Percentiles rank a stretch among this genome's conserved stretches.
These are phyloP conservation scores for Polyporus arcularius DNA, from an alignment of 768 basidiomycete genomes.

Conservation along the genomic window DNA sequence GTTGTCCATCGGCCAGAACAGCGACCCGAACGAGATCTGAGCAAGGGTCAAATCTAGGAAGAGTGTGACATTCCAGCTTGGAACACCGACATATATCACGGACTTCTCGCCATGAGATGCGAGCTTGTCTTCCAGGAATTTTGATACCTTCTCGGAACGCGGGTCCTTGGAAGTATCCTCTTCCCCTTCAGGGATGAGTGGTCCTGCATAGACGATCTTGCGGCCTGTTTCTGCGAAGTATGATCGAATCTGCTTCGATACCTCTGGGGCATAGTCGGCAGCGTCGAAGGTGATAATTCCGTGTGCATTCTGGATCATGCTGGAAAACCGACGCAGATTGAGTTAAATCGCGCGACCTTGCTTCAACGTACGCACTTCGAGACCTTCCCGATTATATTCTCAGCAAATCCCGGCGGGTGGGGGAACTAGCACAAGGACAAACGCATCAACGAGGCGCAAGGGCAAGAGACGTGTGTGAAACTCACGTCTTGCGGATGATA, in stretches of 20 bases:
- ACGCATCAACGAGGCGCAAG: too few relatives aligned
- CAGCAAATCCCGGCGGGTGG: too few relatives aligned
- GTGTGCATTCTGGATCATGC: not conserved
- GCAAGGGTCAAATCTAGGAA: too few relatives aligned
- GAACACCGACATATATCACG: slow-evolving; percentile 16
- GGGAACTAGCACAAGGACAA: too few relatives aligned
- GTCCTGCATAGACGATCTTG: slow-evolving; percentile 11
- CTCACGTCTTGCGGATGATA: too few relatives aligned
- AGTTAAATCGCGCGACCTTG: too few relatives aligned
- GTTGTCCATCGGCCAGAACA: slow-evolving; percentile 18
- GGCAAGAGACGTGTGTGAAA: too few relatives aligned
- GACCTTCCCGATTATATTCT: not conserved
- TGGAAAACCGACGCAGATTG: not conserved
- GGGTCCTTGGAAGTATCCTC: not conserved
- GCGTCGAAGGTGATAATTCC: slow-evolving; percentile 9
- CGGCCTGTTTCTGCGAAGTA: slow-evolving; percentile 9
- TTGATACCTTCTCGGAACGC: slow-evolving; percentile 2
- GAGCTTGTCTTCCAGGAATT: slow-evolving; percentile 15
- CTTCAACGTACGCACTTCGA: not conserved
- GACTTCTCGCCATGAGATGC: slow-evolving; percentile 15
- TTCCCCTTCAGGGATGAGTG: slow-evolving; percentile 8
- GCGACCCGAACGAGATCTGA: slow-evolving; percentile 23
- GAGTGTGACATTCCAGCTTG: too few relatives aligned
- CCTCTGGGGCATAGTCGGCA: slow-evolving; percentile 11
- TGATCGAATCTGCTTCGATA: not conserved